Base-by-base conservation (phyloP, 2,329 filamentous ascomycete species). In the Clonostachys solani region DNA sequence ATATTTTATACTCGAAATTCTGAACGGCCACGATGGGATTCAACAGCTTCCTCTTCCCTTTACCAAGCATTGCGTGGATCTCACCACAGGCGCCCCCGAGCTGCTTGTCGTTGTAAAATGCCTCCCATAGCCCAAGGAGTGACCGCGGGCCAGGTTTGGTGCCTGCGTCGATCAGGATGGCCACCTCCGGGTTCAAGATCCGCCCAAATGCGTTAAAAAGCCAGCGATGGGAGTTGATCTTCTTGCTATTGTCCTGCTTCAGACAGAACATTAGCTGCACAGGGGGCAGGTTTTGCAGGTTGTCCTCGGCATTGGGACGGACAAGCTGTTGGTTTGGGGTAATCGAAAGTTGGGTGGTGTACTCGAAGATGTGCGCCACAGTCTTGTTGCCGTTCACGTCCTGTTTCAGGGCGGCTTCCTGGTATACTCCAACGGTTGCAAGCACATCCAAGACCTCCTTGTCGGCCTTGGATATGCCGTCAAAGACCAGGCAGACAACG, bases 1-100 rank as follows among this genome's bases (percentile, higher is more conserved):
- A 91, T 72, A 96, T 96, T 78, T 96, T 96, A 78, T 96, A 96
- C 77, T 96, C 91, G 65, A 96, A 96, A 65, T 96, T 96, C 69
- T 96, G 91, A 6, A 87, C 84, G 12, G 91, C 91, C 45, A 96
- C 89, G 16, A 96, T 78, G n/a, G 91, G 91, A 65, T 96, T 96
- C 57, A 95, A 63, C 53, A 96, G 75, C 66, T 95, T 95, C 65
- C 80, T 85, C 72, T 90, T 91, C 45, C 87, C 86, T 61, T 84
- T 83, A 57, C 91, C 91, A 66, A 95, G 77, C 87, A 95, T 94
- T 49, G 91, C 91, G 68, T 96, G 91, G 53, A 96, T 96, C 62
- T 80, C 77, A 42, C 74, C 69, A 67, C 78, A 81, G 35, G 72
- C 62, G 6, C 75, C 74, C 16, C 74, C 75, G 5, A 60, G 58